Evolutionary conservation across 768 basidiomycete species (phyloP).

Genomic region (Neoboletus magnificus): DNA sequence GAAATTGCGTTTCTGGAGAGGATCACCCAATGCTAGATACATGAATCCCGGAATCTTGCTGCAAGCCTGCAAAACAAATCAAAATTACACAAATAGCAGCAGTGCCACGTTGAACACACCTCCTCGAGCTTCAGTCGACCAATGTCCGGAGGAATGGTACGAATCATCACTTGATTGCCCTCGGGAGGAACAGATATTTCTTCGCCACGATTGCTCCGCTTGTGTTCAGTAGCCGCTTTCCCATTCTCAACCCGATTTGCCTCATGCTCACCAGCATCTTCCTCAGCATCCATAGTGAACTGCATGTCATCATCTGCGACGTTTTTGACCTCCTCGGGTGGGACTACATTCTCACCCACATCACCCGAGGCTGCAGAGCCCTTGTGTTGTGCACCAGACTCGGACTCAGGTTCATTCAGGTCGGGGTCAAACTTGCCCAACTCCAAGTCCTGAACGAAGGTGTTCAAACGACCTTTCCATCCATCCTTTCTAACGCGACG

Average conservation of each 20-base stretch:
- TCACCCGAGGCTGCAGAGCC: slow-evolving; percentile 42
- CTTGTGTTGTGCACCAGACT: slow-evolving; percentile 49
- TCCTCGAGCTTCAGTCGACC: slow-evolving; percentile 88
- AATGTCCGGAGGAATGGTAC: slow-evolving; percentile 92
- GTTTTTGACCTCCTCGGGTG: slow-evolving; percentile 53
- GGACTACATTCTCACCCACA: slow-evolving; percentile 32
- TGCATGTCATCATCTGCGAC: slow-evolving; percentile 70
- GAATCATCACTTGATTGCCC: slow-evolving; percentile 90
- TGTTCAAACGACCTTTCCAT: slow-evolving; percentile 69
- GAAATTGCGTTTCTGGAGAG: slow-evolving; percentile 87
- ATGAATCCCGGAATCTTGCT: slow-evolving; percentile 75
- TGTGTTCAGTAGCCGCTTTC: slow-evolving; percentile 44
- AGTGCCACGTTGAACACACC: slow-evolving; percentile 41
- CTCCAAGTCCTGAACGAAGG: slow-evolving; percentile 78
- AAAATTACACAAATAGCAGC: slow-evolving; percentile 1
- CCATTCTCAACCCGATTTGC: slow-evolving; percentile 58
- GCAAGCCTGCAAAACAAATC: slow-evolving; percentile 54
- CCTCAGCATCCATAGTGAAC: slow-evolving; percentile 68
- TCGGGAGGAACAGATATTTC: slow-evolving; percentile 70
- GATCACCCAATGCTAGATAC: slow-evolving; percentile 89
- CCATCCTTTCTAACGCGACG: slow-evolving; percentile 79
- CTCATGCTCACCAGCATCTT: slow-evolving; percentile 64
- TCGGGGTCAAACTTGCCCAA: slow-evolving; percentile 84
- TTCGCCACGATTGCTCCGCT: slow-evolving; percentile 57
- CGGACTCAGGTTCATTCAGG: slow-evolving; percentile 57